Percentiles rank a stretch among this genome's conserved stretches.
phyloP scores from a whole-genome alignment of 2,329 filamentous ascomycete species.

The Dryadomyces sulphureus region DNA sequence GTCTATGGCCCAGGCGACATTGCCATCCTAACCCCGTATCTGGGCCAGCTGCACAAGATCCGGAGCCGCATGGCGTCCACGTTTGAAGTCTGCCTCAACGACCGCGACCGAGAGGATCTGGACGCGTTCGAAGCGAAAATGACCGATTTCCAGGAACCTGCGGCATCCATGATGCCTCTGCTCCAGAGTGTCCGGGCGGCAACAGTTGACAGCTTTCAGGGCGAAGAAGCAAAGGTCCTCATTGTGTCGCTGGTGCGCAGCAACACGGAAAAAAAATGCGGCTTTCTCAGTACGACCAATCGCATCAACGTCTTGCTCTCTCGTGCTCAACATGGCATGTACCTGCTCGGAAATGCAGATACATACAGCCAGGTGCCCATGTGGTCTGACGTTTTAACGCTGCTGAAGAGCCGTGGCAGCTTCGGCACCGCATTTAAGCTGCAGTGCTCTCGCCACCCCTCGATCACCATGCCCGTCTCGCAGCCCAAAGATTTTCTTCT shows the following conservation, averaged over 20 bases:
- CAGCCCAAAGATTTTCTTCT: slow-evolving; percentile 41
- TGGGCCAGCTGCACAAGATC: slow-evolving; percentile 40
- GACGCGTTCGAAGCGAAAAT: slow-evolving; percentile 15
- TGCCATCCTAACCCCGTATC: slow-evolving; percentile 54
- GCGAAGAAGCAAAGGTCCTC: slow-evolving; percentile 59
- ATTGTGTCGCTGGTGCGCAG: slow-evolving; percentile 58
- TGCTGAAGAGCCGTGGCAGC: slow-evolving; percentile 29
- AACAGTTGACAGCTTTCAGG: slow-evolving; percentile 53
- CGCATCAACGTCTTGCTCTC: slow-evolving; percentile 56
- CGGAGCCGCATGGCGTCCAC: slow-evolving; percentile 15
- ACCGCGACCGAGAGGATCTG: slow-evolving; percentile 44
- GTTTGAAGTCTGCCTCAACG: slow-evolving; percentile 48
- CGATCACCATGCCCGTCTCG: slow-evolving; percentile 32
- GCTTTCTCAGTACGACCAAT: slow-evolving; percentile 52
- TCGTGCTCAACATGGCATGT: slow-evolving; percentile 55
- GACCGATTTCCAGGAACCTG: slow-evolving; percentile 20
- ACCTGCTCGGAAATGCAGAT: slow-evolving; percentile 50
- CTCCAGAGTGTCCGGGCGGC: slow-evolving; percentile 10
- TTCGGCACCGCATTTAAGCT: slow-evolving; percentile 38
- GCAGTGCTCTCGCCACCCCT: slow-evolving; percentile 44
- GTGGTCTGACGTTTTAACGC: slow-evolving; percentile 45
- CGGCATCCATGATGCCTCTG: slow-evolving; percentile 20
- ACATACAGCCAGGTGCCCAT: slow-evolving; percentile 43
- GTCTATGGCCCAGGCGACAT: slow-evolving; percentile 45
- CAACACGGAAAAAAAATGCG: slow-evolving; percentile 41